Conservation (phyloP, 805 yeast species). For the Starmerella apis region DNA sequence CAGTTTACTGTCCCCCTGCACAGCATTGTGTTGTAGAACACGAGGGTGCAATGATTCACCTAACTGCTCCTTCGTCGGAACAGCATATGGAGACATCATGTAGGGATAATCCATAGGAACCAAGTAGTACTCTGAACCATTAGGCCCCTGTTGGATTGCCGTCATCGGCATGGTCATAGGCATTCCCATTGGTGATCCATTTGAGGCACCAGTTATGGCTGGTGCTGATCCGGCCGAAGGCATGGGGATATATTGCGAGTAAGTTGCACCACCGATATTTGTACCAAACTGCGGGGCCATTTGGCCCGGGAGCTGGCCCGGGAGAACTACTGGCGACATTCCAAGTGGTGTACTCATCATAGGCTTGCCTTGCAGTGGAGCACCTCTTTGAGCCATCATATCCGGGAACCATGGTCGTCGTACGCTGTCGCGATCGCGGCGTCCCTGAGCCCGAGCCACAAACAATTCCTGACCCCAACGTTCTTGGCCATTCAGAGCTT, state of each 20-base stretch:
- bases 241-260: neutral
- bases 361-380: neutral
- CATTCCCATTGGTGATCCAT: neutral
- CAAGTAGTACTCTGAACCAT: slow-evolving; percentile 4
- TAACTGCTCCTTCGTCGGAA: slow-evolving; percentile 28
- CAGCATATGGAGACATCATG: neutral
- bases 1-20: slow-evolving; percentile 65
- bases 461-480: slow-evolving; percentile 43
- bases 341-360: neutral
- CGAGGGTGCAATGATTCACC: slow-evolving; percentile 90
- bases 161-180: neutral
- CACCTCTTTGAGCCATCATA: neutral
- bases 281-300: neutral
- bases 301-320: neutral
- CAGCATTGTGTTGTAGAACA: slow-evolving; percentile 67
- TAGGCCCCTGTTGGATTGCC: neutral
- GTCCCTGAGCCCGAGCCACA: slow-evolving; percentile 67
- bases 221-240: neutral
- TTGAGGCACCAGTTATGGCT: neutral
- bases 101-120: slow-evolving; percentile 1
- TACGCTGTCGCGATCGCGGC: slow-evolving; percentile 2
- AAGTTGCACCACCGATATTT: neutral
- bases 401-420: neutral
- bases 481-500: slow-evolving; percentile 48
- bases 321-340: slow-evolving; percentile 1